Evolutionary conservation across 768 basidiomycete species (phyloP), one percentile per base, ranked within the genome.

Genomic region (Zangia roseola): DNA sequence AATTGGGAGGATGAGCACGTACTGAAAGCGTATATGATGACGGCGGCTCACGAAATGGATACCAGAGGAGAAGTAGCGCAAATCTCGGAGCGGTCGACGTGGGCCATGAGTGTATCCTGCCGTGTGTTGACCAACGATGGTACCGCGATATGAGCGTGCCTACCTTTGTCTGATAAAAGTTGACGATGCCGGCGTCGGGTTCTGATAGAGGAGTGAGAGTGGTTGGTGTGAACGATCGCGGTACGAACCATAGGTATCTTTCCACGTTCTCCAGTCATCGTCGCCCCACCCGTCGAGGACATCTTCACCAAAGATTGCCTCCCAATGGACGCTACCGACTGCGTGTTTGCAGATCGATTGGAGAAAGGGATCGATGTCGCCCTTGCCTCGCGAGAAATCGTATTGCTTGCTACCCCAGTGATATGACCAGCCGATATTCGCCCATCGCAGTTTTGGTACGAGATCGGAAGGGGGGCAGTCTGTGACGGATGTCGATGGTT

Each of bases 401-500:
- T 99, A 99, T 50, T 89, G 85, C 61, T 98, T 99, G 24, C 83
- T 89, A 3, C 91, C 89, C 95, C 95, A 97, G 71, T 98, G 92
- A 68, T 99, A 99, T 44, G 81, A 90, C 83, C 89, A 90, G 10
- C 95, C 95, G 41, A 99, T 87, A 59, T 95, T 98, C 2, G 92
- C 88, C 95, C 95, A 99, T 40, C 95, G 80, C 40, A 99, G 65
- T 64, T 90, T 94, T 6, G 73, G 74, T 14, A 94, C 58, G 13
- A 97, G 77, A 23, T 77, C 69, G 1, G 79, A 79, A 2, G 81
- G 71, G 3, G 67, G 64, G 8, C 72, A 63, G 1, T 85, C 75
- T 10, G 69, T 73, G 4, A 80, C 72, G 3, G 82, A 81, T 2
- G 74, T 62, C 4, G 91, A 90, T 9, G 94, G 89, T 4, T 79